Evolutionary conservation across 768 basidiomycete species (phyloP).

Genomic region (Hydnum rufescens): DNA sequence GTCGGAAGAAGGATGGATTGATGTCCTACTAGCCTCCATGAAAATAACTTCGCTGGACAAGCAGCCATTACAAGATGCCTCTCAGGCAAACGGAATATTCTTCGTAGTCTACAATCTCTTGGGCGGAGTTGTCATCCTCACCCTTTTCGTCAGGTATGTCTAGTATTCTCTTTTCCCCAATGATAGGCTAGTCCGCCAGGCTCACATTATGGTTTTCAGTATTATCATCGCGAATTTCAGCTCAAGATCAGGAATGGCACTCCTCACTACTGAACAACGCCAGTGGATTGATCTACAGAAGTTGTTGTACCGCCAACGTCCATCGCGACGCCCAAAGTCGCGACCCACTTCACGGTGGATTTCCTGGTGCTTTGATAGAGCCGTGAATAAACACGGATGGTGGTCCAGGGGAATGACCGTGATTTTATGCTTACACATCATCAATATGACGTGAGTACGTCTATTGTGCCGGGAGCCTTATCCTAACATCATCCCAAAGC

Average conservation of each 20-base stretch:
- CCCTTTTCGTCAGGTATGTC: constrained; percentile 71
- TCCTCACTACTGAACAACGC: constrained; percentile 67
- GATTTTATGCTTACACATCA: constrained; percentile 62
- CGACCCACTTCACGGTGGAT: constrained; percentile 36
- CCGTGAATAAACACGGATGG: constrained; percentile 81
- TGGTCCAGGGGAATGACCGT: constrained; percentile 70
- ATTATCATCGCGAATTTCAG: constrained; percentile 93
- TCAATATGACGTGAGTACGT: constrained; percentile 52
- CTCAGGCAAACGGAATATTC: constrained; percentile 74
- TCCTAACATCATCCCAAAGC: no score
- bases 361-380: constrained; percentile 82
- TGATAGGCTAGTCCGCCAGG: constrained; percentile 7
- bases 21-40: constrained; percentile 68
- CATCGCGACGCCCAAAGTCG: constrained; percentile 57
- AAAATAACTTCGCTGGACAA: constrained; percentile 46
- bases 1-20: constrained; percentile 92
- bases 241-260: constrained; percentile 65
- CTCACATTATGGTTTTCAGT: constrained; percentile 24
- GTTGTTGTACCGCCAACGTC: constrained; percentile 66
- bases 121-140: constrained; percentile 76
- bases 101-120: constrained; percentile 82
- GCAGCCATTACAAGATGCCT: constrained; percentile 53
- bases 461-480: no score
- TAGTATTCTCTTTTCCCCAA: background rate
- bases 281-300: constrained; percentile 92